Conservation (phyloP, 2,329 filamentous ascomycete genomes). For the Phoma sp. region DNA sequence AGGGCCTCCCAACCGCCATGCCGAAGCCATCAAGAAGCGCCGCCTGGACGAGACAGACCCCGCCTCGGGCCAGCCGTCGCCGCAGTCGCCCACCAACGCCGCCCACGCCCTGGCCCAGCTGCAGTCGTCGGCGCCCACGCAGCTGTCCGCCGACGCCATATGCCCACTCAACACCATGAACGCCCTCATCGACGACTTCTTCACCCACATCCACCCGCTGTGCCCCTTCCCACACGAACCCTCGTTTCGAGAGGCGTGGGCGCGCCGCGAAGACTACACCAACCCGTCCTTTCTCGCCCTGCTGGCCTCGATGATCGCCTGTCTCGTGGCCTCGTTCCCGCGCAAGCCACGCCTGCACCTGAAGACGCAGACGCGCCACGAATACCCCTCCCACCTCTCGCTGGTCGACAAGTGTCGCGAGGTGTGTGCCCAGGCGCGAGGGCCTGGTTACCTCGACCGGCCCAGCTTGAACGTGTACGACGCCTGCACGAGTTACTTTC, state of each 20-base stretch:
- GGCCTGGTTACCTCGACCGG: slow-evolving; percentile 62
- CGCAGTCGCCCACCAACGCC: slow-evolving; percentile 60
- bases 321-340: slow-evolving; percentile 77
- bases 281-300: slow-evolving; percentile 73
- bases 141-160: slow-evolving; percentile 69
- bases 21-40: slow-evolving; percentile 70
- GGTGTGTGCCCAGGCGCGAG: slow-evolving; percentile 71
- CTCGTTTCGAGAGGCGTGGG: slow-evolving; percentile 74
- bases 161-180: slow-evolving; percentile 72
- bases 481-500: slow-evolving; percentile 77
- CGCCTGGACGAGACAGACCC: slow-evolving; percentile 56
- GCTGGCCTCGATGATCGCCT: slow-evolving; percentile 75
- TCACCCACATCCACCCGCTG: slow-evolving; percentile 80
- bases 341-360: slow-evolving; percentile 73
- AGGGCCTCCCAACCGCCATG: slow-evolving; percentile 70
- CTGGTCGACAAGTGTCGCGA: slow-evolving; percentile 75
- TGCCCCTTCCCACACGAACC: slow-evolving; percentile 81
- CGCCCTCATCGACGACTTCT: slow-evolving; percentile 79
- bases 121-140: slow-evolving; percentile 52
- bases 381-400: slow-evolving; percentile 71
- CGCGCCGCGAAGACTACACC: slow-evolving; percentile 68
- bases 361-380: slow-evolving; percentile 68
- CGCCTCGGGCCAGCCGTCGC: slow-evolving; percentile 49
- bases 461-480: slow-evolving; percentile 64
- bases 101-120: slow-evolving; percentile 60